Percentiles rank a stretch among this genome's conserved stretches.
Evolutionary conservation across 768 basidiomycete species (phyloP).

Genomic region (Auricularia sp.): DNA sequence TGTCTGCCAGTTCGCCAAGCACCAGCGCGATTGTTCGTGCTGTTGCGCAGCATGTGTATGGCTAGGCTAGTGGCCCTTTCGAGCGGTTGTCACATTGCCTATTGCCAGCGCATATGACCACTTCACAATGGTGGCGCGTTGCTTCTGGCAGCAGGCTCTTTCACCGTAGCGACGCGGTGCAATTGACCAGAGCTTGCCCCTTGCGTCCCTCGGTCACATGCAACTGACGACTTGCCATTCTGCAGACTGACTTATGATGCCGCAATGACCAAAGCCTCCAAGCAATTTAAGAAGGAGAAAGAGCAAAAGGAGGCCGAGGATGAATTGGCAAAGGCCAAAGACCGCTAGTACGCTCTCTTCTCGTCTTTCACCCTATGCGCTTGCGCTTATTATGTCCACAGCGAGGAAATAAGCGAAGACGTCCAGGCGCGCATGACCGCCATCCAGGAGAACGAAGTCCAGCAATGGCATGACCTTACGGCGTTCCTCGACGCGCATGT

Average conservation of each 20-base stretch:
- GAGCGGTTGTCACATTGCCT: too few relatives aligned
- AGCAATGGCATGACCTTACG: conserved; percentile 61
- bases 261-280: conserved; percentile 58
- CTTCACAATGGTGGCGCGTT: too few relatives aligned
- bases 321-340: conserved; percentile 59
- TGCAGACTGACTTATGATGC: conserved; percentile 69
- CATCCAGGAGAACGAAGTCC: conserved; percentile 71
- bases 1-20: conserved; percentile 9
- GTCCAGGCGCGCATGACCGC: conserved; percentile 68
- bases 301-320: conserved; percentile 69
- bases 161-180: too few relatives aligned
- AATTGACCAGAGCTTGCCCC: neutral
- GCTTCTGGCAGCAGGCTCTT: too few relatives aligned
- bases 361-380: neutral
- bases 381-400: conserved; percentile 20
- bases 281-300: conserved; percentile 66
- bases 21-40: neutral
- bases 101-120: too few relatives aligned
- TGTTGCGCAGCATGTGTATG: neutral
- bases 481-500: conserved; percentile 64
- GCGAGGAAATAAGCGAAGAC: conserved; percentile 82
- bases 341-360: conserved; percentile 55
- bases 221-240: neutral
- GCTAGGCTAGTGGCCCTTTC: neutral
- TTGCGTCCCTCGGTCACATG: neutral